Evolutionary conservation across 352 stramenopile genomes (phyloP).

Genomic region (Globisporangium parvum): DNA sequence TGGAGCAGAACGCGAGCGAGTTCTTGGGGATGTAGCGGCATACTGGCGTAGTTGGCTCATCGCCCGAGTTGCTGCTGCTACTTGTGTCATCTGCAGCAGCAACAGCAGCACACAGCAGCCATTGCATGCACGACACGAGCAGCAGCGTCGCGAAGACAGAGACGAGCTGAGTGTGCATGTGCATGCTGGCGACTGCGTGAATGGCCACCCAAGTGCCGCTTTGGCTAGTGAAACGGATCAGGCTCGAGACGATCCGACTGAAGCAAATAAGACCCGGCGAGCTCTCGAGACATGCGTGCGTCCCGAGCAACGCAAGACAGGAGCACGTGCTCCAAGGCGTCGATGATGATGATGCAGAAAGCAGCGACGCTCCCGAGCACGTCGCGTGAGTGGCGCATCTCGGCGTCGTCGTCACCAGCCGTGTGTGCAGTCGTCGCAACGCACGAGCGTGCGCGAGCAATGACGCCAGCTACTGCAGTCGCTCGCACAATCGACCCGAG

Average conservation of each 20-base stretch:
- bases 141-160: neutral
- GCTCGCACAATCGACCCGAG: neutral
- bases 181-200: neutral
- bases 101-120: neutral
- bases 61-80: conserved; percentile 7
- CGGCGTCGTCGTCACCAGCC: neutral
- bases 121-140: neutral
- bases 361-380: conserved; percentile 17
- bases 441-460: neutral
- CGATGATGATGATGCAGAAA: conserved; percentile 21
- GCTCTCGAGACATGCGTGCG: too few relatives aligned
- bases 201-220: neutral
- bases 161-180: neutral
- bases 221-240: too few relatives aligned
- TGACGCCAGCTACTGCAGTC: neutral
- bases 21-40: conserved; percentile 50
- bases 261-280: too few relatives aligned
- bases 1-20: conserved; percentile 74
- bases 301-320: neutral
- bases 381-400: conserved; percentile 8
- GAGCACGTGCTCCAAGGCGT: neutral
- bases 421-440: neutral
- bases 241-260: too few relatives aligned
- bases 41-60: conserved; percentile 40
- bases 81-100: conserved; percentile 11